A percentile compares a stretch with the other conserved stretches of the same genome.
Evolutionary conservation across 2,329 filamentous ascomycete species (phyloP).

Genomic region (Diaporthe sp.): DNA sequence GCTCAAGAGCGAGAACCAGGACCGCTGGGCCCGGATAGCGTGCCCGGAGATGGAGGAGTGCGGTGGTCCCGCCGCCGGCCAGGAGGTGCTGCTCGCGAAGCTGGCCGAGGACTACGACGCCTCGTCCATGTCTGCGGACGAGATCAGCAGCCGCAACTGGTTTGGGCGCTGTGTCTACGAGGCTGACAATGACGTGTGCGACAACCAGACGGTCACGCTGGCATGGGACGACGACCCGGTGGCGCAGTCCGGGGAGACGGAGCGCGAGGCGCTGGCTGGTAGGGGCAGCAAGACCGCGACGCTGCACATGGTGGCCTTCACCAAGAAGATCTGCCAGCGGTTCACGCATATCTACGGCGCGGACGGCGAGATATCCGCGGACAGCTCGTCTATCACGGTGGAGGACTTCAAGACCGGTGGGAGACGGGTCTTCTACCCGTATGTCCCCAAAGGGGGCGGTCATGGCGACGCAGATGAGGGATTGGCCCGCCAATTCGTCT

Average conservation of each 20-base stretch:
- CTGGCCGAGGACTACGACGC: conserved; percentile 12
- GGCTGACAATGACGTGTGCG: conserved; percentile 26
- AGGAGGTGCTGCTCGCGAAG: neutral
- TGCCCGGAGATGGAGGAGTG: conserved; percentile 25
- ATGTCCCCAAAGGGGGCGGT: neutral
- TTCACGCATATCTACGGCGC: conserved; percentile 1
- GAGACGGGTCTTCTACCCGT: neutral
- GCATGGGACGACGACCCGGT: neutral
- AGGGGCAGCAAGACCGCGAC: conserved; percentile 16
- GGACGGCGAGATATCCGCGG: conserved; percentile 11
- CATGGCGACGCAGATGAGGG: conserved; percentile 17
- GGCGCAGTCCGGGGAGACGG: neutral
- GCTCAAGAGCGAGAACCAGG: conserved; percentile 18
- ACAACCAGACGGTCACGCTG: conserved; percentile 25
- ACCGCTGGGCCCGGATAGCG: conserved; percentile 22
- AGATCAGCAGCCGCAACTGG: conserved; percentile 16
- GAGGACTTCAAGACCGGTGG: conserved; percentile 3
- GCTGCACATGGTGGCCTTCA: conserved; percentile 13
- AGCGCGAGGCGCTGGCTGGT: neutral
- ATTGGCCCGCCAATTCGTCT: neutral
- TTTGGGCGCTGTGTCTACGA: conserved; percentile 25
- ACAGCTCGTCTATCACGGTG: conserved; percentile 15
- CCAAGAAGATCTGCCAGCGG: conserved; percentile 18
- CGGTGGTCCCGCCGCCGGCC: neutral
- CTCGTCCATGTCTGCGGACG: neutral